phyloP scores from a whole-genome alignment of 352 stramenopile species.

The Phytopythium cucurbitacearum region DNA sequence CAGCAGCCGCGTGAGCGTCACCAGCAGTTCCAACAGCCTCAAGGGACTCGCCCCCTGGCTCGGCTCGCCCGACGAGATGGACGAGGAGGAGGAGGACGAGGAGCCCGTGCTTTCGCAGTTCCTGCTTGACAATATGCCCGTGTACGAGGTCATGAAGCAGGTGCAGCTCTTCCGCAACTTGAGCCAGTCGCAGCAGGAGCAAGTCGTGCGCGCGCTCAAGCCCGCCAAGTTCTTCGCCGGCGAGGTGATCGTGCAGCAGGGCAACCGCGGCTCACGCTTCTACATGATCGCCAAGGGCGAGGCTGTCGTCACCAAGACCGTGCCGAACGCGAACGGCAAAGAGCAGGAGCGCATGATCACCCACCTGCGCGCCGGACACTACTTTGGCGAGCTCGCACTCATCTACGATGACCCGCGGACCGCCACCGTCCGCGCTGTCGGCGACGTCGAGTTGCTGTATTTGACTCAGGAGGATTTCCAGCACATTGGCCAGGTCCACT shows the following conservation, averaged over 20 bases:
- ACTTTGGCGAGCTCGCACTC: constrained; percentile 91
- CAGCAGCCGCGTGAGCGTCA: constrained; percentile 26
- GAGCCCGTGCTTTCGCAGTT: constrained; percentile 67
- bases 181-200: constrained; percentile 84
- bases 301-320: constrained; percentile 81
- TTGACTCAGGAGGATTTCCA: constrained; percentile 87
- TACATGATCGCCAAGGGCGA: constrained; percentile 90
- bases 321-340: constrained; percentile 20
- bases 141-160: constrained; percentile 88
- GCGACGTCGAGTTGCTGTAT: constrained; percentile 79
- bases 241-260: constrained; percentile 84
- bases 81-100: constrained; percentile 69
- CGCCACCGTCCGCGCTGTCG: constrained; percentile 70
- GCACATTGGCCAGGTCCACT: constrained; percentile 80
- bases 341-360: constrained; percentile 85
- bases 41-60: constrained; percentile 63
- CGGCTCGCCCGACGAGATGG: constrained; percentile 54
- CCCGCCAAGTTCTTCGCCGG: constrained; percentile 81
- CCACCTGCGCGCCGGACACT: constrained; percentile 87
- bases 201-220: constrained; percentile 82
- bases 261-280: constrained; percentile 77
- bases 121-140: constrained; percentile 77
- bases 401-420: constrained; percentile 90
- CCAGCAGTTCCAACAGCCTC: constrained; percentile 57
- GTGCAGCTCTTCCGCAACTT: constrained; percentile 86